Conservation (phyloP, 768 basidiomycete genomes). For the Hysterangium stoloniferum region DNA sequence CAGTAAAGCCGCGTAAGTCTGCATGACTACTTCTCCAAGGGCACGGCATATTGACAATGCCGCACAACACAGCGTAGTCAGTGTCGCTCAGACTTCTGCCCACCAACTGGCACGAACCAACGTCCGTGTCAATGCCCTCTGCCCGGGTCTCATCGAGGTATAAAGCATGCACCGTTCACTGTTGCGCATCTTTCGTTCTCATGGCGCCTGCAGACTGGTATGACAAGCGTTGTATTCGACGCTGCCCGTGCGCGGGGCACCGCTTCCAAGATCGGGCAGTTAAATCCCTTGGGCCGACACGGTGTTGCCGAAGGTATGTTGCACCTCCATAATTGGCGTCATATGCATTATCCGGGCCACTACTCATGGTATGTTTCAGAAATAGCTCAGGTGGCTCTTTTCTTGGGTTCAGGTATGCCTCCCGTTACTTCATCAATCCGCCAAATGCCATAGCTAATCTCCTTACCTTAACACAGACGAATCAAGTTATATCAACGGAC, state of each 20-base stretch:
- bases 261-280: slow-evolving; percentile 68
- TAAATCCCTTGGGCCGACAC: slow-evolving; percentile 78
- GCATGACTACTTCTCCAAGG: neutral
- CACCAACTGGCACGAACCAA: slow-evolving; percentile 77
- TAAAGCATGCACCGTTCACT: neutral
- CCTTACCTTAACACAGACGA: slow-evolving; percentile 45
- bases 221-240: slow-evolving; percentile 76
- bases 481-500: slow-evolving; percentile 88
- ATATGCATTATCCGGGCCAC: neutral
- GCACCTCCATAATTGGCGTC: slow-evolving; percentile 10
- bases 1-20: slow-evolving; percentile 81
- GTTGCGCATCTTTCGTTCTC: slow-evolving; percentile 1
- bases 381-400: slow-evolving; percentile 78
- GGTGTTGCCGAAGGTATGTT: slow-evolving; percentile 69
- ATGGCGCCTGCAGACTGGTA: slow-evolving; percentile 49
- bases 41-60: too few relatives aligned
- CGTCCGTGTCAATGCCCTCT: slow-evolving; percentile 84
- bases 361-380: slow-evolving; percentile 37
- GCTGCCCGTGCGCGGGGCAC: slow-evolving; percentile 69
- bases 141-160: slow-evolving; percentile 81
- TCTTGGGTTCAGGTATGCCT: slow-evolving; percentile 74
- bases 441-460: neutral
- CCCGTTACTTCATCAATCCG: neutral
- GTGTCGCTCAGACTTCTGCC: slow-evolving; percentile 73
- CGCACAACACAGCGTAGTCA: slow-evolving; percentile 60